Percentiles rank a stretch among this genome's conserved stretches.
Evolutionary conservation across 2,329 filamentous ascomycete species (phyloP).

Genomic region (Remersonia thermophila): DNA sequence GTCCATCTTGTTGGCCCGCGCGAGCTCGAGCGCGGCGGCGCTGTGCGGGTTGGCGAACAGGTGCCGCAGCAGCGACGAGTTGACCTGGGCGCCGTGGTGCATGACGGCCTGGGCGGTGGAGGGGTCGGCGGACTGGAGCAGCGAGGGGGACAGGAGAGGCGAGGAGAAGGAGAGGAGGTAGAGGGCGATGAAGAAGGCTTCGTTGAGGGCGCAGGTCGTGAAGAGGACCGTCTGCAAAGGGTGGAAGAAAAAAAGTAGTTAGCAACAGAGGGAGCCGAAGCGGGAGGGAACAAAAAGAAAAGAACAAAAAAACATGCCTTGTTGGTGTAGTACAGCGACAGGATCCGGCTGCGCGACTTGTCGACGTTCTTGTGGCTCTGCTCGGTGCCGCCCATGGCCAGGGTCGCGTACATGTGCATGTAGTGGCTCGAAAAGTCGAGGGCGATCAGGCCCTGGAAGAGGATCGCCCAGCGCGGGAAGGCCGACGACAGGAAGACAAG

Average conservation of each 20-base stretch:
- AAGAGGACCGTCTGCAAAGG: slow-evolving; percentile 90
- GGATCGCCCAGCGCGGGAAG: slow-evolving; percentile 83
- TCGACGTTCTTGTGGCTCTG: slow-evolving; percentile 91
- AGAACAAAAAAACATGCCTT: slow-evolving; percentile 47
- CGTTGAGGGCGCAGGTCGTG: slow-evolving; percentile 78
- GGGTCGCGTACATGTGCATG: slow-evolving; percentile 96
- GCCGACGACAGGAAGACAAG: slow-evolving; percentile 90
- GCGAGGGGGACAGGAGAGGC: slow-evolving; percentile 73
- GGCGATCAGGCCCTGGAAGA: slow-evolving; percentile 89
- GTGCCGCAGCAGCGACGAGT: slow-evolving; percentile 55
- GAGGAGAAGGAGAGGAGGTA: slow-evolving; percentile 97
- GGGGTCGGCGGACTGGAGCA: slow-evolving; percentile 49
- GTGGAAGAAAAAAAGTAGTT: not conserved
- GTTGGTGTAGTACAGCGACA: slow-evolving; percentile 96
- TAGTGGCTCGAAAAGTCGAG: slow-evolving; percentile 94
- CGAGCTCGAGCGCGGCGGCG: slow-evolving; percentile 82
- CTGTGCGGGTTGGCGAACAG: slow-evolving; percentile 85
- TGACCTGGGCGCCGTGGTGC: slow-evolving; percentile 56
- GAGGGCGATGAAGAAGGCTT: slow-evolving; percentile 94
- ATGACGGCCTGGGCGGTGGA: slow-evolving; percentile 38
- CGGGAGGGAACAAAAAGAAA: not conserved
- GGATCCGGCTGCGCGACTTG: slow-evolving; percentile 70
- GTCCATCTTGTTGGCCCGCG: slow-evolving; percentile 86
- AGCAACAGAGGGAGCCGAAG: not conserved
- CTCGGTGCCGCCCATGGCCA: slow-evolving; percentile 71